Conservation (phyloP, 2,329 filamentous ascomycete species). For the Aspergillus aculeatinus region DNA sequence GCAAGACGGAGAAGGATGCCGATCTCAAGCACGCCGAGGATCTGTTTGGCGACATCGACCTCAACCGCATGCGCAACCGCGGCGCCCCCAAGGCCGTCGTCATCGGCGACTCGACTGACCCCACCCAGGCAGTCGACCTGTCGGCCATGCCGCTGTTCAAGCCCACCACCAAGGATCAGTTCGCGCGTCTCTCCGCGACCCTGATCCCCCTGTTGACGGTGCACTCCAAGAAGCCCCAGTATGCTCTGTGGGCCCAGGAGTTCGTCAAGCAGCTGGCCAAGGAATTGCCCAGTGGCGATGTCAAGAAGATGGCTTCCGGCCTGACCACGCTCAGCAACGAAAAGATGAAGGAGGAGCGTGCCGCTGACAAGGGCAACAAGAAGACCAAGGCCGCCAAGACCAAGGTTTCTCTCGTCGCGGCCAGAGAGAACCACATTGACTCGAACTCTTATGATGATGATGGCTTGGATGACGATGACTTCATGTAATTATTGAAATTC, state of each 20-base stretch:
- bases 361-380: constrained; percentile 88
- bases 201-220: constrained; percentile 73
- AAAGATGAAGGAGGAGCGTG: constrained; percentile 98
- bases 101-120: constrained; percentile 66
- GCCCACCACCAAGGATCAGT: constrained; percentile 82
- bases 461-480: constrained; percentile 67
- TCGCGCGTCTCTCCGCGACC: constrained; percentile 73
- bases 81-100: constrained; percentile 66
- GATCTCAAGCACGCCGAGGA: constrained; percentile 90
- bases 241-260: constrained; percentile 84
- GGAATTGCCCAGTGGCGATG: constrained; percentile 85
- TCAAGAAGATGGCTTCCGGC: constrained; percentile 89
- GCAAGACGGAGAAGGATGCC: constrained; percentile 77
- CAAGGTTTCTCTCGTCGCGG: constrained; percentile 75
- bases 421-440: constrained; percentile 63
- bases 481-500: constrained; percentile 42
- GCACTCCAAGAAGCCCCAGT: constrained; percentile 86
- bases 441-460: constrained; percentile 78
- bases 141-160: constrained; percentile 80
- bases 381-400: constrained; percentile 97
- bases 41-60: constrained; percentile 74
- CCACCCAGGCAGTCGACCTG: constrained; percentile 77
- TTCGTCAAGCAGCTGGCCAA: constrained; percentile 84
- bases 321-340: constrained; percentile 92
- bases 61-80: constrained; percentile 59